These are phyloP conservation scores for Trichoderma arundinaceum DNA, from an alignment of 2,329 filamentous ascomycete genomes.

Conservation along the genomic window DNA sequence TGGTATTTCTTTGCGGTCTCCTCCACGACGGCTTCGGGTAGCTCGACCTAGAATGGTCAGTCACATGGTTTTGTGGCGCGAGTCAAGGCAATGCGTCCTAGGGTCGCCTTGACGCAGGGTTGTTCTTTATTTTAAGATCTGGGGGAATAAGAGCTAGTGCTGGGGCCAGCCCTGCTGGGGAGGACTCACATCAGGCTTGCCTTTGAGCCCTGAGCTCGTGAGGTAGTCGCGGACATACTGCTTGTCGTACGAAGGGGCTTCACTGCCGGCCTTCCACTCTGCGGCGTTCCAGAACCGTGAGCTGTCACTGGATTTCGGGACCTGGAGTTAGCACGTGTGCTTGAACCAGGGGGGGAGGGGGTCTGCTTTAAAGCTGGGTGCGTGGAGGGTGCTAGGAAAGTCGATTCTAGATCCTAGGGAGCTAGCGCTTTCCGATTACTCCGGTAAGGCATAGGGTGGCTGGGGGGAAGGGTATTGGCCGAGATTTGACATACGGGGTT, in stretches of 20 bases:
- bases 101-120: not conserved
- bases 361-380: not conserved
- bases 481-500: slow-evolving; percentile 62
- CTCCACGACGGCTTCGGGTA: slow-evolving; percentile 69
- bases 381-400: not conserved
- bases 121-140: not conserved
- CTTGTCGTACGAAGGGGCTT: slow-evolving; percentile 89
- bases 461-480: not conserved
- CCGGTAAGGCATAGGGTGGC: not conserved
- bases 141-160: slow-evolving; percentile 4
- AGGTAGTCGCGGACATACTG: slow-evolving; percentile 85
- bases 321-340: slow-evolving; percentile 67
- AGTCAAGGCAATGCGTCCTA: not conserved
- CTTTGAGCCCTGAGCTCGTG: slow-evolving; percentile 65
- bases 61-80: not conserved
- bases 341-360: not conserved
- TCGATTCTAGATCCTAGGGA: not conserved
- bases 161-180: not conserved
- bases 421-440: not conserved
- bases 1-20: slow-evolving; percentile 75
- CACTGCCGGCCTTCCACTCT: slow-evolving; percentile 65
- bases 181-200: slow-evolving; percentile 53
- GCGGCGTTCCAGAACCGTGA: slow-evolving; percentile 86
- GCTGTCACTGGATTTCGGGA: slow-evolving; percentile 58
- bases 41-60: slow-evolving; percentile 12